Evolutionary conservation across 1,139 yeast species (phyloP).

Genomic region (Geotrichum restrictum): DNA sequence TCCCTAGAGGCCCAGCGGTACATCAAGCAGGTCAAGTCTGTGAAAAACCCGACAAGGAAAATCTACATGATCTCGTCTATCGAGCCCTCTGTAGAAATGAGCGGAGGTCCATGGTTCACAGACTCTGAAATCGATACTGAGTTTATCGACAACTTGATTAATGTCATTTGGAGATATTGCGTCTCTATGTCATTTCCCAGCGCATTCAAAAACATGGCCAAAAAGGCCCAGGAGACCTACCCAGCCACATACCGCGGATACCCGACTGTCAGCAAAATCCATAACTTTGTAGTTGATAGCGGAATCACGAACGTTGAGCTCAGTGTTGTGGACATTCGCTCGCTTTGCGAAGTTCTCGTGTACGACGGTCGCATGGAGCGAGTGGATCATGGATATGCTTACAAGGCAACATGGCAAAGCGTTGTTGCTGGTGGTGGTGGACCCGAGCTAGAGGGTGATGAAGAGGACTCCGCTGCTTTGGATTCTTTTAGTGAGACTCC

Average conservation of each 20-base stretch:
- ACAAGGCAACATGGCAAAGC: slow-evolving; percentile 54
- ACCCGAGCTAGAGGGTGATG: slow-evolving; percentile 10
- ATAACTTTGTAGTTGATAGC: slow-evolving; percentile 67
- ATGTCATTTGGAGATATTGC: slow-evolving; percentile 86
- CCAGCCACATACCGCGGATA: slow-evolving; percentile 57
- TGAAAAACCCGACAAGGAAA: slow-evolving; percentile 92
- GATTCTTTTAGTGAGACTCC: slow-evolving; percentile 38
- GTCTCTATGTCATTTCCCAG: slow-evolving; percentile 70
- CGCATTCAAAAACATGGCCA: slow-evolving; percentile 17
- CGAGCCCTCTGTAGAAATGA: slow-evolving; percentile 91
- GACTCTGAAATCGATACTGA: slow-evolving; percentile 93
- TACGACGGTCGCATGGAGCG: slow-evolving; percentile 82
- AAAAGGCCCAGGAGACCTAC: slow-evolving; percentile 41
- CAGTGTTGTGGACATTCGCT: slow-evolving; percentile 65
- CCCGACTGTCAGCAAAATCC: slow-evolving; percentile 68
- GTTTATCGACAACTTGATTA: slow-evolving; percentile 76
- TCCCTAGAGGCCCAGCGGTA: slow-evolving; percentile 76
- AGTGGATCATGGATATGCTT: slow-evolving; percentile 44
- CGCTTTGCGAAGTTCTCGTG: slow-evolving; percentile 81
- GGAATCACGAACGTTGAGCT: slow-evolving; percentile 82
- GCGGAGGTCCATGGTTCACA: slow-evolving; percentile 99
- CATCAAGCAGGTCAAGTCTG: slow-evolving; percentile 89
- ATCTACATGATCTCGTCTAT: slow-evolving; percentile 91
- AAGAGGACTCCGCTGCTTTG: slow-evolving; percentile 22
- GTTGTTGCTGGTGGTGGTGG: slow-evolving; percentile 62